phyloP scores from a whole-genome alignment of 805 yeast species.

The Hanseniaspora taiwanica region DNA sequence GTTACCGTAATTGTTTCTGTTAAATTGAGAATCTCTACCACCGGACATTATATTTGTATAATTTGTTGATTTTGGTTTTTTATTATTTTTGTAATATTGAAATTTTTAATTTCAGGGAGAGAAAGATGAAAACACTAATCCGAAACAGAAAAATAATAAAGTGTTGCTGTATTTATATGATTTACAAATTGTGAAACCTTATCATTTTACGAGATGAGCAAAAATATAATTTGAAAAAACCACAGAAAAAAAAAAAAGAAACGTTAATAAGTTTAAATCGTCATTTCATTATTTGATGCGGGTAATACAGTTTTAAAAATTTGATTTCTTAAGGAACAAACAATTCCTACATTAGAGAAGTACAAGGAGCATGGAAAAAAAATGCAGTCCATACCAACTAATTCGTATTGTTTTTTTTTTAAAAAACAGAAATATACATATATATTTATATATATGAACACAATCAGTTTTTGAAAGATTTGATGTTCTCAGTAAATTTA shows the following conservation, averaged over 20 bases:
- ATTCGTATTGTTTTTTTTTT: too few relatives aligned
- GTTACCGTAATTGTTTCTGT: constrained; percentile 23
- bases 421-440: too few relatives aligned
- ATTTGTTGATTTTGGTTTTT: constrained; percentile 7
- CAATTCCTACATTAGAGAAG: too few relatives aligned
- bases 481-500: constrained; percentile 56
- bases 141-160: too few relatives aligned
- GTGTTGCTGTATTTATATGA: too few relatives aligned
- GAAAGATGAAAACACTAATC: too few relatives aligned
- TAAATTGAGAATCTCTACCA: constrained; percentile 26
- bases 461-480: constrained; percentile 19
- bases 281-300: too few relatives aligned
- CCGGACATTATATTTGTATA: constrained; percentile 19
- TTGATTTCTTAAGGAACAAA: too few relatives aligned
- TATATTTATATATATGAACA: neutral
- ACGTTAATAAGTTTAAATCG: neutral
- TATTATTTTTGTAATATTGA: neutral
- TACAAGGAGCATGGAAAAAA: too few relatives aligned
- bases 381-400: too few relatives aligned
- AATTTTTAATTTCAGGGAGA: constrained; percentile 1
- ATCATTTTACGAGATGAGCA: neutral
- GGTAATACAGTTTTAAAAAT: too few relatives aligned
- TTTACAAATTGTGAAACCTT: neutral
- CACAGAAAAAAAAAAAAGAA: neutral
- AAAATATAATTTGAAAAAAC: too few relatives aligned